Evolutionary conservation across 108 stramenopile genomes (phyloP).

Genomic region (Cylindrotheca closterium): DNA sequence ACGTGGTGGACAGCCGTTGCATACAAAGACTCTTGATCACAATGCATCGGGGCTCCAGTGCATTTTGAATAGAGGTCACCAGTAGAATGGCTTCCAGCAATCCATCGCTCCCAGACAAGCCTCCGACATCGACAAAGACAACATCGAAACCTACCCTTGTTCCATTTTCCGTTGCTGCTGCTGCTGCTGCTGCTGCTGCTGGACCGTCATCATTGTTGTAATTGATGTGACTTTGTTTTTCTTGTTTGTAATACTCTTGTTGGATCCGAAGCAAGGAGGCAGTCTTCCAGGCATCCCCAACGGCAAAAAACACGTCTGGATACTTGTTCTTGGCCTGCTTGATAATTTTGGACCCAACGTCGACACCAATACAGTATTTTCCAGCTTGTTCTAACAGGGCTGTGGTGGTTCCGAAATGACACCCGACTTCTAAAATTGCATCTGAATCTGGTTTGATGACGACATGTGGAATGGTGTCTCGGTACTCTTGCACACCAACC

Average conservation of each 20-base stretch:
- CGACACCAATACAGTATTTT: slow-evolving; percentile 42
- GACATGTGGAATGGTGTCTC: slow-evolving; percentile 31
- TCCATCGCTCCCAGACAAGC: slow-evolving; percentile 46
- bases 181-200: no score
- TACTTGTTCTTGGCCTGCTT: slow-evolving; percentile 27
- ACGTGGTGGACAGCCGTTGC: slow-evolving; percentile 29
- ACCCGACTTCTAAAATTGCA: slow-evolving; percentile 46
- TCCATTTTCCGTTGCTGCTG: no score
- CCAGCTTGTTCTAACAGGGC: slow-evolving; percentile 30
- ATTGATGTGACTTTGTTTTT: neutral
- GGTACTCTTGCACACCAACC: slow-evolving; percentile 55
- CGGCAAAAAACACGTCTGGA: slow-evolving; percentile 33
- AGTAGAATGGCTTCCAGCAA: slow-evolving; percentile 40
- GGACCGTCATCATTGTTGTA: neutral
- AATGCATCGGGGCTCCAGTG: slow-evolving; percentile 45
- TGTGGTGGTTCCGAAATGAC: slow-evolving; percentile 51
- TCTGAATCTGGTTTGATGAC: slow-evolving; percentile 34
- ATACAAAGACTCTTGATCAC: slow-evolving; percentile 49
- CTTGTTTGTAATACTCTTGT: slow-evolving; percentile 17
- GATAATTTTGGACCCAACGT: slow-evolving; percentile 49
- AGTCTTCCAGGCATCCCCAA: slow-evolving; percentile 54
- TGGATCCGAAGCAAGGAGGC: slow-evolving; percentile 35
- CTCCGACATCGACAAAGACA: slow-evolving; percentile 57
- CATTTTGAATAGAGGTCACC: slow-evolving; percentile 22
- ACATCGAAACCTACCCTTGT: no score